phyloP scores from a whole-genome alignment of 2,329 filamentous ascomycete genomes.

The Remersonia thermophila region DNA sequence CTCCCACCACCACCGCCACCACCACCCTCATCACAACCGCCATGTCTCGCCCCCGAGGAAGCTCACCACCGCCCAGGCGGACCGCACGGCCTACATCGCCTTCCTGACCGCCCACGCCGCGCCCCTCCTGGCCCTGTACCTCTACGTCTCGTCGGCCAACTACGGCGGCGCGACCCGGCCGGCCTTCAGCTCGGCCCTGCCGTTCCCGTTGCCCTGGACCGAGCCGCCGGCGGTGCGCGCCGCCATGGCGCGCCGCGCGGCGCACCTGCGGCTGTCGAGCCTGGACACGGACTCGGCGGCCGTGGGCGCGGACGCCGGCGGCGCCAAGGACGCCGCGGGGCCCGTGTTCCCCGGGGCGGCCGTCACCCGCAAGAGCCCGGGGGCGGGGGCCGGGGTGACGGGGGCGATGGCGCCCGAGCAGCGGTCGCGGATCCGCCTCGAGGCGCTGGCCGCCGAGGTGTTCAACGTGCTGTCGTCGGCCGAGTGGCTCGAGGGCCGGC shows the following conservation, averaged over 20 bases:
- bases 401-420: conserved; percentile 57
- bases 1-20: conserved; percentile 22
- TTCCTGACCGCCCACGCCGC: conserved; percentile 66
- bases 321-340: too few relatives aligned
- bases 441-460: conserved; percentile 57
- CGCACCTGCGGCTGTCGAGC: conserved; percentile 55
- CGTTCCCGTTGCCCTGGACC: conserved; percentile 81
- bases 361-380: conserved; percentile 40
- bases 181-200: conserved; percentile 66
- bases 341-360: too few relatives aligned
- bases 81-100: conserved; percentile 43
- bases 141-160: conserved; percentile 85
- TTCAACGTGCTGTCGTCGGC: conserved; percentile 55
- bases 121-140: conserved; percentile 68
- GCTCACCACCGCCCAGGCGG: conserved; percentile 22
- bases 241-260: conserved; percentile 56
- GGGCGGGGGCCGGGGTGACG: conserved; percentile 43
- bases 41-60: conserved; percentile 18
- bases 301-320: conserved; percentile 5
- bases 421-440: conserved; percentile 61
- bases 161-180: conserved; percentile 68
- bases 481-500: conserved; percentile 32
- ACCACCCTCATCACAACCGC: conserved; percentile 25
- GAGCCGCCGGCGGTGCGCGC: conserved; percentile 62
- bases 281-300: conserved; percentile 42